Evolutionary conservation across 345 rosid species (phyloP), one percentile per base, ranked within the genome.

Genomic region (Psidium friedrichsthalianum): DNA sequence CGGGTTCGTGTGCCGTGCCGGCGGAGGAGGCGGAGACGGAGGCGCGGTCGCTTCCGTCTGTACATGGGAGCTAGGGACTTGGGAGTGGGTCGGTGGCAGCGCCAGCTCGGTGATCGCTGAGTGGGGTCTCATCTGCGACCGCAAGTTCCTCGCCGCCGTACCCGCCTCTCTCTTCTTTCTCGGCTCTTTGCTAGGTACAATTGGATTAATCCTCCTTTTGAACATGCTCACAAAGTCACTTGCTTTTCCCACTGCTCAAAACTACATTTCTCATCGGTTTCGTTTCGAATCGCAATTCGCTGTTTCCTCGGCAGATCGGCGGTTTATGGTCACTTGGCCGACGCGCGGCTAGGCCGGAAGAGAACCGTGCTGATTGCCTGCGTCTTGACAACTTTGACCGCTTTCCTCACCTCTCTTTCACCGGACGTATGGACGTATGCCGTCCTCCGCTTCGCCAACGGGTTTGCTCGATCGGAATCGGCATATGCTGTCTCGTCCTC

Each of bases 131-230:
- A 78, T 94, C 0, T 94, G 98, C 85, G 90, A 94, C 78, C 94
- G 89, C 59, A 94, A 87, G 88, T 94, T 93, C 87, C 91, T 94
- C 44, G 95, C 94, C 44, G 96, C 96, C 22, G 59, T 93, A n/a
- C 98, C 98, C 2, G 92, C 97, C 8, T 93, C 95, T 8, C 92
- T 93, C 59, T 94, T 95, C 92, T 95, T 95, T 74, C 84, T 95
- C 10, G 98, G 98, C 20, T 94, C 98, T 18, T 91, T 95, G 1
- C 82, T 95, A 9, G 97, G 97, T 94, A 92, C 2, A 32, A 32
- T 40, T 24, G 49, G 52, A 10, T 74, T 14, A 20, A 22, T 47
- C 61, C 24, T 8, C 44, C 40, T 80, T 49, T 64, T 44, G 47
- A 36, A 69, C 78, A 36, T 69, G 47, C 44, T 18, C 42, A 32